Percentiles rank a stretch among this genome's conserved stretches.
Conservation (phyloP, 2,329 filamentous ascomycete species). For the Corniculantispora saksenae region DNA sequence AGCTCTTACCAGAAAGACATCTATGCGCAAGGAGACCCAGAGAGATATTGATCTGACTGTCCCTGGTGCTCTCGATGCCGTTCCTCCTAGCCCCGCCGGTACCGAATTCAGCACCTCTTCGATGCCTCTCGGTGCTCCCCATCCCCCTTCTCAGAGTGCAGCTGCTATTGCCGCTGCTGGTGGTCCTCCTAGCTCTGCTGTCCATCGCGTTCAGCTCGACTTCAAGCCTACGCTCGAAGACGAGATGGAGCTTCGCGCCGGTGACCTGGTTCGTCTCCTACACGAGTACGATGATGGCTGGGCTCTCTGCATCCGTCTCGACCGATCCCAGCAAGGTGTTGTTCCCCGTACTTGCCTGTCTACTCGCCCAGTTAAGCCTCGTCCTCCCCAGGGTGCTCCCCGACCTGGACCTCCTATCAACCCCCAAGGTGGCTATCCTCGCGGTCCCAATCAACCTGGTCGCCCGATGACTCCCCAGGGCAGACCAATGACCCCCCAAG, state of each 20-base stretch:
- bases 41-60: constrained; percentile 57
- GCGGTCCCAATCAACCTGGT: constrained; percentile 29
- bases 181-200: constrained; percentile 61
- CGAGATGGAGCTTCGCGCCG: constrained; percentile 78
- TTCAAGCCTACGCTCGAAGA: constrained; percentile 92
- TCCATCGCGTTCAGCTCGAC: constrained; percentile 91
- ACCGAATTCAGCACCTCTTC: constrained; percentile 64
- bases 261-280: constrained; percentile 82
- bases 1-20: constrained; percentile 53
- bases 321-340: constrained; percentile 89
- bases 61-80: constrained; percentile 34
- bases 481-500: constrained; percentile 43
- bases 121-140: constrained; percentile 43
- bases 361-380: constrained; percentile 85
- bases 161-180: constrained; percentile 64
- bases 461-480: constrained; percentile 26
- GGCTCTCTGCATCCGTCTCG: constrained; percentile 89
- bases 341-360: constrained; percentile 92
- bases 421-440: constrained; percentile 31
- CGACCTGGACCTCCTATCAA: constrained; percentile 56
- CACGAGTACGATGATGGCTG: constrained; percentile 99
- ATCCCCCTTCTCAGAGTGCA: constrained; percentile 49
- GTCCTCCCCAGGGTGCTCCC: constrained; percentile 55
- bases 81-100: constrained; percentile 60
- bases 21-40: constrained; percentile 53